A percentile compares a stretch with the other conserved stretches of the same genome.
Conservation (phyloP, 2,329 filamentous ascomycete species). For the Aureobasidium lini region DNA sequence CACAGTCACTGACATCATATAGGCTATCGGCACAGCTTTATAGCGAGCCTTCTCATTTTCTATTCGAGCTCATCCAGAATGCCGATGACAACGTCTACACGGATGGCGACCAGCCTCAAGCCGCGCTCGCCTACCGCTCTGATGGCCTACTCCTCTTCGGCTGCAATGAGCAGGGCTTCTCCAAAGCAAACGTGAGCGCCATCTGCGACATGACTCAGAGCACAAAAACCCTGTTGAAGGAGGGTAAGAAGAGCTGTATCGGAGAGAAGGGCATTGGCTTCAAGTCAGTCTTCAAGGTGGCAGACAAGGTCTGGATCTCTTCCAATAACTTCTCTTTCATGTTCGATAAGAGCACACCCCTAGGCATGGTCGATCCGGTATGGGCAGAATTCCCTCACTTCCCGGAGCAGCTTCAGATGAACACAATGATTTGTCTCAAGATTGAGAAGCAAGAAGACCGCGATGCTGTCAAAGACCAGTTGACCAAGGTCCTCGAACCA, state of each 20-base stretch:
- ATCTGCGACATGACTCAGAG: constrained; percentile 42
- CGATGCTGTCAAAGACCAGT: not conserved
- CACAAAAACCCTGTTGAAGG: constrained; percentile 33
- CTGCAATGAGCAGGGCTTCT: constrained; percentile 46
- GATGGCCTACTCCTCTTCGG: constrained; percentile 28
- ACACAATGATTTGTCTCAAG: constrained; percentile 19
- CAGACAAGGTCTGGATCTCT: constrained; percentile 38
- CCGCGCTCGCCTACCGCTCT: constrained; percentile 25
- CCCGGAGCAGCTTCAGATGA: constrained; percentile 16
- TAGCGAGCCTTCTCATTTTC: constrained; percentile 35
- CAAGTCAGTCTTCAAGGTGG: constrained; percentile 45
- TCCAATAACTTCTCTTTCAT: constrained; percentile 40
- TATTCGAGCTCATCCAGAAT: constrained; percentile 50
- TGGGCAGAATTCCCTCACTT: constrained; percentile 23
- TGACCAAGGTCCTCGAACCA: constrained; percentile 21
- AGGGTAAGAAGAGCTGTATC: constrained; percentile 35
- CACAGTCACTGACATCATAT: not conserved
- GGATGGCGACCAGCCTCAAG: constrained; percentile 13
- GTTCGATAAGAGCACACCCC: constrained; percentile 28
- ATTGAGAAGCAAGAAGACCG: constrained; percentile 18
- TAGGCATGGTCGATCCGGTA: constrained; percentile 32
- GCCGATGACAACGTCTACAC: constrained; percentile 45
- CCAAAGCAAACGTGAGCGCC: constrained; percentile 34
- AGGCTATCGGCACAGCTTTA: constrained; percentile 25
- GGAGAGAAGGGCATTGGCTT: constrained; percentile 47